Base-by-base conservation (phyloP, 371 early-diverging fungal genomes). In the Chytridium lagenaria region DNA sequence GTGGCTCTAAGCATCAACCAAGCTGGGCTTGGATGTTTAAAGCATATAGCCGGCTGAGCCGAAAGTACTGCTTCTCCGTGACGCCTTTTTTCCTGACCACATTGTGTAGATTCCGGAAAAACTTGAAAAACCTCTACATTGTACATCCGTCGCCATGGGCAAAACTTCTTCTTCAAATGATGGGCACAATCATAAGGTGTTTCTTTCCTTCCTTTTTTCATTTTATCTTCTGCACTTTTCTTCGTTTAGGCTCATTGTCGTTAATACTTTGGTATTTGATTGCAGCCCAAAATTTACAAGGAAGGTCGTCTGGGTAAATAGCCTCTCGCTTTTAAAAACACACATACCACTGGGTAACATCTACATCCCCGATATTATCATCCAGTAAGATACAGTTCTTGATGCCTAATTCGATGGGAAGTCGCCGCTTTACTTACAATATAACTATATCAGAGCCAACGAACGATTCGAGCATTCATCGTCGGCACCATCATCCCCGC, bases 271-370 rank as follows among this genome's bases (percentile, higher is more conserved):
- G 34, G 50, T 39, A 50, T 33, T 51, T 31, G 36, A 37, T 65
- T 59, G 59, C 75, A 95, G 98, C 71, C 95, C 96, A 22, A 97
- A 97, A 81, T 97, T 97, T 82, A 88, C 92, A n/a, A 84, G 87
- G 51, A 97, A 97, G 80, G 81, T 97, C 28, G 85, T 84, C 55
- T 96, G 94, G 83, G 79, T 94, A 26, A 84, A 90, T 37, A 91
- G 83, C 38, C 80, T 96, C 39, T 84, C 90, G 15, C 84, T 89
- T 26, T 85, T 97, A 31, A 90, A 88, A 34, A 72, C 51, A n/a
- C 75, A 81, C 10, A 87, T 96, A 26, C 91, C 91, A 0, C 77
- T 94, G 23, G 85, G 87, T 44, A 88, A 92, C 70, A 86, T 94
- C 71, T 81, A 88, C 34, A 90, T 96, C 61, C 96, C 98, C 15